phyloP scores from a whole-genome alignment of 2,329 filamentous ascomycete genomes.

The Magnaporthiopsis rhizophila region DNA sequence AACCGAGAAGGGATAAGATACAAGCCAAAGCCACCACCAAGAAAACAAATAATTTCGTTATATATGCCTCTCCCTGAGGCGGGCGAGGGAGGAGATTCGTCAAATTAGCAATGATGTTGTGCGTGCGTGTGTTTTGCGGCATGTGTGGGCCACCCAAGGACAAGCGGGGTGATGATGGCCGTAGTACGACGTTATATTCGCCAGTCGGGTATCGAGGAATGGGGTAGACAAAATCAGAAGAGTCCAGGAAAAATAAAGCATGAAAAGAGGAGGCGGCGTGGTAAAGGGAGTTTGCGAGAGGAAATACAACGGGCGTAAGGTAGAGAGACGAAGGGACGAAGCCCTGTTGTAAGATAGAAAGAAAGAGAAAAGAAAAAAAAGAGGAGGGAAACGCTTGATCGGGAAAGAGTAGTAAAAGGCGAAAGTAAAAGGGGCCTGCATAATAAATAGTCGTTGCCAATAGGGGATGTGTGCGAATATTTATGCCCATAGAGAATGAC shows the following conservation, averaged over 20 bases:
- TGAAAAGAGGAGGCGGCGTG: not conserved
- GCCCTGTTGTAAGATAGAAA: not conserved
- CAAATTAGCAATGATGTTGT: not conserved
- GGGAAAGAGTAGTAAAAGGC: too few species aligned
- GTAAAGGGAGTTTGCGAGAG: not conserved
- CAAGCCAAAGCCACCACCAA: not conserved
- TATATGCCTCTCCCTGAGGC: not conserved
- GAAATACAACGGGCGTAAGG: not conserved
- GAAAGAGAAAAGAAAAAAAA: too few species aligned
- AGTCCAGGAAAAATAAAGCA: not conserved
- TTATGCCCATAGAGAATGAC: slow-evolving; percentile 1
- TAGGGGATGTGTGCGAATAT: not conserved
- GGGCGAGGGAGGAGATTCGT: not conserved
- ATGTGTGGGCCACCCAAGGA: not conserved
- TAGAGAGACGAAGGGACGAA: not conserved
- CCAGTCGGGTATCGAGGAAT: not conserved
- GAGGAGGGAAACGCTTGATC: too few species aligned
- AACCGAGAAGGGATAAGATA: not conserved
- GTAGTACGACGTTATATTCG: not conserved
- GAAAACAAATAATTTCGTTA: not conserved
- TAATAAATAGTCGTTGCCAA: not conserved
- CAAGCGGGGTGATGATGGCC: not conserved
- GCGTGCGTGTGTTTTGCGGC: not conserved
- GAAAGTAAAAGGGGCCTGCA: not conserved
- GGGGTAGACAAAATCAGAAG: not conserved